phyloP scores from a whole-genome alignment of 768 basidiomycete species.

The Trametopsis cervina region DNA sequence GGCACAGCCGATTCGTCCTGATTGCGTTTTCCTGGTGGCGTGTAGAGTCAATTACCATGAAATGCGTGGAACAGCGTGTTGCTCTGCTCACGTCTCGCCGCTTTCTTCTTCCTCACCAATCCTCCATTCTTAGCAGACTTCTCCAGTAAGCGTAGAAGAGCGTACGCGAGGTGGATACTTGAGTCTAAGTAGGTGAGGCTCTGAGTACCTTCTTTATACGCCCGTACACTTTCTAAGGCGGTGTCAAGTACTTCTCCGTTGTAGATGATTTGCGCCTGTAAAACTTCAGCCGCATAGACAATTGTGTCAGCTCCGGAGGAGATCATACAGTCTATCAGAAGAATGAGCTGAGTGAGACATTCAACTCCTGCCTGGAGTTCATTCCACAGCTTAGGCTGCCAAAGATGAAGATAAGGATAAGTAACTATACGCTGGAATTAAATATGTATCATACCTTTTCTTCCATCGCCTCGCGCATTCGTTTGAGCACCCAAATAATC shows the following conservation, averaged over 20 bases:
- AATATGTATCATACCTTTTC: constrained; percentile 59
- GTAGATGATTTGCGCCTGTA: constrained; percentile 91
- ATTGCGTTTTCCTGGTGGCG: constrained; percentile 26
- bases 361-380: constrained; percentile 93
- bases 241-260: constrained; percentile 93
- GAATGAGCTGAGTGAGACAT: constrained; percentile 86
- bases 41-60: constrained; percentile 2
- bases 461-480: constrained; percentile 86
- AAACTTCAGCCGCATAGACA: constrained; percentile 62
- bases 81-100: not conserved
- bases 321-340: constrained; percentile 83
- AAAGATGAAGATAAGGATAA: not conserved
- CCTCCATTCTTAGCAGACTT: constrained; percentile 68
- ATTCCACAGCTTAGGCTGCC: constrained; percentile 87
- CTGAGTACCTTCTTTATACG: constrained; percentile 78
- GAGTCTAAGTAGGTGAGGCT: constrained; percentile 80
- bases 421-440: not conserved
- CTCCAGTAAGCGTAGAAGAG: constrained; percentile 85
- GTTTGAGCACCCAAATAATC: constrained; percentile 84
- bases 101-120: constrained; percentile 61
- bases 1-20: constrained; percentile 57
- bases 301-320: constrained; percentile 41
- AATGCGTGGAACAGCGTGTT: not conserved
- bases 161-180: constrained; percentile 77
- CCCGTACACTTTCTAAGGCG: constrained; percentile 66